Conservation (phyloP, 2,329 filamentous ascomycete species). For the Immersiporthe knoxdaviesiana region DNA sequence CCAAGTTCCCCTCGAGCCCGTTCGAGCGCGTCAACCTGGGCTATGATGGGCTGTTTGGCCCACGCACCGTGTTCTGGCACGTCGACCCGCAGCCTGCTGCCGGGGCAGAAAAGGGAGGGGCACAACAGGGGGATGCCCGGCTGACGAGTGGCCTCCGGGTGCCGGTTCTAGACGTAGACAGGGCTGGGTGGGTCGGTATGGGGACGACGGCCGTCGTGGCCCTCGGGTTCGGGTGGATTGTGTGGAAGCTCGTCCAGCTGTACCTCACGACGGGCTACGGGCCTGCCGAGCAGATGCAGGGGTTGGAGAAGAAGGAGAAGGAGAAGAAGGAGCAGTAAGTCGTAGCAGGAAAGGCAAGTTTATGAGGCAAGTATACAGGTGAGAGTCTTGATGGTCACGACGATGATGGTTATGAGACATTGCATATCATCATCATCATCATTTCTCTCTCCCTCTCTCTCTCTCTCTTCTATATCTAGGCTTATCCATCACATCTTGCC, state of each 20-base stretch:
- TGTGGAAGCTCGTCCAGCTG: slow-evolving; percentile 58
- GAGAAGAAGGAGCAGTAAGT: slow-evolving; percentile 7
- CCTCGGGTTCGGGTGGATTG: slow-evolving; percentile 71
- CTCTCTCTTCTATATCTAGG: slow-evolving; percentile 10
- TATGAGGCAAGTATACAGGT: not conserved
- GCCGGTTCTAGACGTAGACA: slow-evolving; percentile 65
- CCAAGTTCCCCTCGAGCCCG: slow-evolving; percentile 74
- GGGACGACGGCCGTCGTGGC: slow-evolving; percentile 63
- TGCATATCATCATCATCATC: not conserved
- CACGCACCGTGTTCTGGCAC: slow-evolving; percentile 83
- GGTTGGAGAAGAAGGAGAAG: slow-evolving; percentile 36
- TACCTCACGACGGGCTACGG: slow-evolving; percentile 42
- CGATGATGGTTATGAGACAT: slow-evolving; percentile 6
- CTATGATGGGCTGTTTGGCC: slow-evolving; percentile 79
- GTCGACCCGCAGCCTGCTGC: slow-evolving; percentile 54
- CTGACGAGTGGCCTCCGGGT: slow-evolving; percentile 62
- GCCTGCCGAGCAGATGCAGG: slow-evolving; percentile 28
- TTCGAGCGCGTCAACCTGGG: slow-evolving; percentile 87
- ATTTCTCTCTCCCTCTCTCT: no score
- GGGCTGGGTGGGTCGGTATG: slow-evolving; percentile 52
- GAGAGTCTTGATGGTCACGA: not conserved
- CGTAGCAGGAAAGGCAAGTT: not conserved
- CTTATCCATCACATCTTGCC: slow-evolving; percentile 4
- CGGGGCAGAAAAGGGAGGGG: slow-evolving; percentile 15
- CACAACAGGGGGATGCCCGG: slow-evolving; percentile 35